Percentiles rank a stretch among this genome's conserved stretches.
phyloP scores from a whole-genome alignment of 495 filamentous ascomycete genomes.

The Symbiotaphrina buchneri region DNA sequence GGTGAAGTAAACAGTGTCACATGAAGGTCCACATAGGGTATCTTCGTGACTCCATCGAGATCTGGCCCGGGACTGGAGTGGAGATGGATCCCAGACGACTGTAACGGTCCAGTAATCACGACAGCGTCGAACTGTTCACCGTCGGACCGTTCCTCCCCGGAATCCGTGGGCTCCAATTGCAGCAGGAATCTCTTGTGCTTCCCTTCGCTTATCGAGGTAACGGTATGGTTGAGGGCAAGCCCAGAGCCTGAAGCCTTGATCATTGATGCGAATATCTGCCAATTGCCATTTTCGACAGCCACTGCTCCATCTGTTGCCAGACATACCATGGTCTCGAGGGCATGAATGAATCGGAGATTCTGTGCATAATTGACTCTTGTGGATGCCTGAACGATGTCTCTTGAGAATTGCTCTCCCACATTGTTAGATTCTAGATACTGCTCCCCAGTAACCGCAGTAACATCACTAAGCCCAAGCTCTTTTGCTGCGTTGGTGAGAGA shows the following conservation, averaged over 20 bases:
- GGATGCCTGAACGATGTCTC: slow-evolving; percentile 76
- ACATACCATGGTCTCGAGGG: slow-evolving; percentile 77
- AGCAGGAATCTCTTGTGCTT: slow-evolving; percentile 15
- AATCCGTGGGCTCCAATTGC: slow-evolving; percentile 24
- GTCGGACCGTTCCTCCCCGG: slow-evolving; percentile 5
- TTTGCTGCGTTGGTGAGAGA: slow-evolving; percentile 43
- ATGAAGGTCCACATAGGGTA: slow-evolving; percentile 64
- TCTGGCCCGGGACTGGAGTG: slow-evolving; percentile 35
- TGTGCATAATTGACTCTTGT: slow-evolving; percentile 93
- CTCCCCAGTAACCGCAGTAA: slow-evolving; percentile 46
- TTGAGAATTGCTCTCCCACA: slow-evolving; percentile 40
- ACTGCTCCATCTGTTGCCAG: slow-evolving; percentile 79
- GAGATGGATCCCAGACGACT: slow-evolving; percentile 46
- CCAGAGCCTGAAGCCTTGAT: slow-evolving; percentile 34
- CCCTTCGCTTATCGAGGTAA: slow-evolving; percentile 32
- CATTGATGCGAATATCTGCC: slow-evolving; percentile 82
- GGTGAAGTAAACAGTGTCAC: slow-evolving; percentile 79
- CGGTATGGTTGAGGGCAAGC: slow-evolving; percentile 45
- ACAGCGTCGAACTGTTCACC: slow-evolving; percentile 46
- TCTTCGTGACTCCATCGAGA: too few species aligned
- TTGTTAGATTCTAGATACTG: slow-evolving; percentile 46
- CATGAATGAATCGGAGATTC: slow-evolving; percentile 68
- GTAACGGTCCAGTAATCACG: slow-evolving; percentile 54
- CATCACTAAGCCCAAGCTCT: slow-evolving; percentile 37
- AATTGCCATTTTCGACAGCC: slow-evolving; percentile 69